Evolutionary conservation across 2,329 filamentous ascomycete species (phyloP).

Genomic region (Ceratocystis alfenasii): DNA sequence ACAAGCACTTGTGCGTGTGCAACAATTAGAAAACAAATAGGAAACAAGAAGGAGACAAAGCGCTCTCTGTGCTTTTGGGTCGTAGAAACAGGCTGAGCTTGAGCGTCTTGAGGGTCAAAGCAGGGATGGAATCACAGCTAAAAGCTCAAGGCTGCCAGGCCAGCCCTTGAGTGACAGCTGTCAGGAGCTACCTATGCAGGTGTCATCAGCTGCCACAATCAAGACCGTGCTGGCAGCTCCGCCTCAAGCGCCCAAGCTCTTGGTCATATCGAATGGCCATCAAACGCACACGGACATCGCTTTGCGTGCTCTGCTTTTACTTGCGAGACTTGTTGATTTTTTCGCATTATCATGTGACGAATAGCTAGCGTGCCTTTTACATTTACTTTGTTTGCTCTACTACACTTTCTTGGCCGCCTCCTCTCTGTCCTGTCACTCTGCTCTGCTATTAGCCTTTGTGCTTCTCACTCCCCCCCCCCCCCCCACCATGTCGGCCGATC

Average conservation of each 20-base stretch:
- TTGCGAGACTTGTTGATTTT: not conserved
- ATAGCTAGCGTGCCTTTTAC: not conserved
- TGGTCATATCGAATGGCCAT: no score
- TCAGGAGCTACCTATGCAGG: not conserved
- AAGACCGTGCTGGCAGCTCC: not conserved
- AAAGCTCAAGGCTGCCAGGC: not conserved
- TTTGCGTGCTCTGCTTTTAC: not conserved
- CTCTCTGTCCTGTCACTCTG: not conserved
- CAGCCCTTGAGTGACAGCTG: not conserved
- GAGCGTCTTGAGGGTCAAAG: not conserved
- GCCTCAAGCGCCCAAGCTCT: slow-evolving; percentile 1
- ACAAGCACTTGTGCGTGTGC: not conserved
- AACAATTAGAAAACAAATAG: not conserved
- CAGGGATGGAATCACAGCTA: slow-evolving; percentile 11
- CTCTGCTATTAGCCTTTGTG: not conserved
- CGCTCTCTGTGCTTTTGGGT: slow-evolving; percentile 9
- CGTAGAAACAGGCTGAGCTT: slow-evolving; percentile 12
- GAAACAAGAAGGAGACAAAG: not conserved
- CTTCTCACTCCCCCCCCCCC: not conserved
- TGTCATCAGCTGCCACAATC: not conserved
- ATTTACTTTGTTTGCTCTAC: not conserved
- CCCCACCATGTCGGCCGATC: slow-evolving; percentile 17
- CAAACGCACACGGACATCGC: not conserved
- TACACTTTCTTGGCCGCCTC: no score
- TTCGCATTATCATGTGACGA: slow-evolving; percentile 17